Evolutionary conservation across 495 filamentous ascomycete species (phyloP), one percentile per base, ranked within the genome.

Genomic region (Penicillium lividum): DNA sequence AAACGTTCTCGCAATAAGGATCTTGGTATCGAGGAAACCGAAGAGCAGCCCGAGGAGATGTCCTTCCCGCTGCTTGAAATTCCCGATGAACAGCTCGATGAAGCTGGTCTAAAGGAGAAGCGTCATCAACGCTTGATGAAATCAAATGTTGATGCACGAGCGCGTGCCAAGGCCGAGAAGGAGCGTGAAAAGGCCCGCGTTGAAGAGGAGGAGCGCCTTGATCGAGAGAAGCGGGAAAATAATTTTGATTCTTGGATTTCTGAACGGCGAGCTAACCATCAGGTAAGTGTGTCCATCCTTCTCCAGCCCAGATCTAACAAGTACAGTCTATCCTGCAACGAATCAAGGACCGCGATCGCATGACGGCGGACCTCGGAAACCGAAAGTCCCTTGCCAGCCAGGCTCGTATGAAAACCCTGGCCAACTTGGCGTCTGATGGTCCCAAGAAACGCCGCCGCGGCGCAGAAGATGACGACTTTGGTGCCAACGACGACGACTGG

Each of bases 401-500:
- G 65, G 92, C 94, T 77, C 90, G 94, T 30, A 98, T 98, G 94
- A 97, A 98, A 75, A 91, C 85, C 15, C 88, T 98, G n/a, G 95
- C 94, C 42, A 97, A 96, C 63, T 87, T 98, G 2, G 94, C 94
- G 15, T 92, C 93, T 0, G 94, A 98, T 72, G 86, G 86, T 18
- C 93, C 93, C 0, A 85, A 84, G 55, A 91, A 91, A 71, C 93
- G 93, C 67, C 84, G 93, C 38, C 83, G 94, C 27, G 88, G 88
- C 16, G 80, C 78, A 16, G 83, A 85, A 54, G 94, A 98, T 64
- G 94, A 98, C 67, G 90, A 89, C 57, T 98, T 98, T 68, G 94
- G 94, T 55, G 93, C 93, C 34, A 94, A 98, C 68, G 94, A 98
- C 63, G 91, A 93, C 56, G 94, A 98, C 71, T 98, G 94, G 94